Evolutionary conservation across 148 eudicot species (phyloP).

Genomic region (Limonium bicolor): DNA sequence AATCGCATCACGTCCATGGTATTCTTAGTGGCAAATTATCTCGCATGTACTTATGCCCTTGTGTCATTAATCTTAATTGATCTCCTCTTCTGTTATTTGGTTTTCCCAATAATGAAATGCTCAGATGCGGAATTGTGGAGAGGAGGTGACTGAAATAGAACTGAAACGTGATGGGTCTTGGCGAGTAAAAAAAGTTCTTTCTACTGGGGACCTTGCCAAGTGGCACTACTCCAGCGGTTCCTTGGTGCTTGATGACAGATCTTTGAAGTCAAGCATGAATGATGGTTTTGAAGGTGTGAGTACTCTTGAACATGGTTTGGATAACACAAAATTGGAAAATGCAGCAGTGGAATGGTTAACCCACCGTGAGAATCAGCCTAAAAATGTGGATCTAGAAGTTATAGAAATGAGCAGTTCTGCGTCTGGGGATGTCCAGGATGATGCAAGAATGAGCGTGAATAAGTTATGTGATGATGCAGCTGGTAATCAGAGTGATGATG

Average conservation of each 20-base stretch:
- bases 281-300: constrained; percentile 31
- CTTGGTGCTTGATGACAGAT: constrained; percentile 11
- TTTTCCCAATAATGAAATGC: too few species aligned
- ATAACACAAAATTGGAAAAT: constrained; percentile 29
- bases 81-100: too few species aligned
- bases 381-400: constrained; percentile 22
- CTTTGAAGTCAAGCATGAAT: constrained; percentile 19
- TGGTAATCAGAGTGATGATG: constrained; percentile 20
- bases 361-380: constrained; percentile 15
- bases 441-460: constrained; percentile 40
- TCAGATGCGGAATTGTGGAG: constrained; percentile 36
- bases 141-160: constrained; percentile 47
- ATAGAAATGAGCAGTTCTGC: constrained; percentile 76
- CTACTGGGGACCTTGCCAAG: constrained; percentile 34
- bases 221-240: constrained; percentile 82
- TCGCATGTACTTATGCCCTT: too few species aligned
- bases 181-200: constrained; percentile 34
- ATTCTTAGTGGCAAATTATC: too few species aligned
- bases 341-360: constrained; percentile 12
- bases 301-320: constrained; percentile 18
- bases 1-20: constrained; percentile 40
- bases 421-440: constrained; percentile 43
- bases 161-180: constrained; percentile 54
- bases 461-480: constrained; percentile 29
- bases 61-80: too few species aligned